Percentiles rank a stretch among this genome's conserved stretches.
These are phyloP conservation scores for Staphylotrichum longicolle DNA, from an alignment of 495 filamentous ascomycete species.

Conservation along the genomic window DNA sequence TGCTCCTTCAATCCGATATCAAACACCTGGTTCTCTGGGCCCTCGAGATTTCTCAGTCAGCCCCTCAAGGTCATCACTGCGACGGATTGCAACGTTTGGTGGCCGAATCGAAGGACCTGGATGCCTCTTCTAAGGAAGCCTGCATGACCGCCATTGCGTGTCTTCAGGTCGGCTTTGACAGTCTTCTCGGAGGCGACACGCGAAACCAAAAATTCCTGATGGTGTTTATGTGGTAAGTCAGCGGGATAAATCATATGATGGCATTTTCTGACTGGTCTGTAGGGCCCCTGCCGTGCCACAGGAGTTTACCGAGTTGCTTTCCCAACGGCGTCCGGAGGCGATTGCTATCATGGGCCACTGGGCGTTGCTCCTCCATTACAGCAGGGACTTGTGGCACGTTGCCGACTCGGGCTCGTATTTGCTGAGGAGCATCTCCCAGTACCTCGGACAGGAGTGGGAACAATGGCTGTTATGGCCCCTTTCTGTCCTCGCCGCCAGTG, in stretches of 20 bases:
- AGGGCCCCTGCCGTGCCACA: constrained; percentile 29
- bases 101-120: constrained; percentile 20
- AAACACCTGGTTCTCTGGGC: constrained; percentile 29
- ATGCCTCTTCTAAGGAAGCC: constrained; percentile 29
- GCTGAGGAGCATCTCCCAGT: constrained; percentile 35
- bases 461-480: constrained; percentile 29
- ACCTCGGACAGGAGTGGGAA: constrained; percentile 37
- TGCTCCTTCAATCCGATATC: constrained; percentile 35
- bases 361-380: constrained; percentile 34
- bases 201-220: constrained; percentile 33
- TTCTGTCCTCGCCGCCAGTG: constrained; percentile 18
- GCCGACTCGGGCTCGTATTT: constrained; percentile 35
- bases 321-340: constrained; percentile 29
- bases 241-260: neutral
- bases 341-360: constrained; percentile 37
- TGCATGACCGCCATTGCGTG: constrained; percentile 29
- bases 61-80: constrained; percentile 25
- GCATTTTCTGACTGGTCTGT: neutral
- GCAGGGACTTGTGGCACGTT: constrained; percentile 35
- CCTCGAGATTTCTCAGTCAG: constrained; percentile 15
- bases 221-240: constrained; percentile 32
- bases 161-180: constrained; percentile 39
- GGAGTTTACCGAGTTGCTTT: constrained; percentile 30
- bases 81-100: constrained; percentile 23
- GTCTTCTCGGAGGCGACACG: constrained; percentile 19